A percentile compares a stretch with the other conserved stretches of the same genome.
These are phyloP conservation scores for Lactarius psammicola DNA, from an alignment of 768 basidiomycete genomes.

Conservation along the genomic window DNA sequence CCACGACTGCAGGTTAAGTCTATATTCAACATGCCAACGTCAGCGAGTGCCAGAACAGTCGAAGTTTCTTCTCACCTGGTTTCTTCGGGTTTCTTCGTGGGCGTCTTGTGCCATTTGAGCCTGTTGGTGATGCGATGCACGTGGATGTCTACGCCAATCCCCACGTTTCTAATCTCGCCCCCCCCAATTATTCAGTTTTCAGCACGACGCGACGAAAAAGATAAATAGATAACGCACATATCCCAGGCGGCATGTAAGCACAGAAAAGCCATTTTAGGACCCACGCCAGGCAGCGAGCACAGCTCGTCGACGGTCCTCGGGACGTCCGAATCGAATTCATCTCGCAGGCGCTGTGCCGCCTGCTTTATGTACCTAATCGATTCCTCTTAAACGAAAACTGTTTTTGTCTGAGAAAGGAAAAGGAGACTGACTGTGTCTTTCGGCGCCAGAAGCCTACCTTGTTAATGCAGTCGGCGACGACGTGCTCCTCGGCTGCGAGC, in stretches of 20 bases:
- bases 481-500: conserved; percentile 55
- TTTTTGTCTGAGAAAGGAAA: not conserved
- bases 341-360: conserved; percentile 63
- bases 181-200: not conserved
- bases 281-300: conserved; percentile 85
- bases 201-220: not conserved
- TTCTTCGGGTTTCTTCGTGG: conserved; percentile 83
- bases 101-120: conserved; percentile 85
- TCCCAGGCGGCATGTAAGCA: conserved; percentile 83
- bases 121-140: conserved; percentile 95
- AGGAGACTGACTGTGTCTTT: conserved; percentile 66
- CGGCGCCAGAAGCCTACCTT: conserved; percentile 94
- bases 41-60: not conserved
- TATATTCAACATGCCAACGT: conserved; percentile 30
- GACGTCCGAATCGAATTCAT: conserved; percentile 78
- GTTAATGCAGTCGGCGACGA: conserved; percentile 72
- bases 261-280: conserved; percentile 95
- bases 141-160: conserved; percentile 95
- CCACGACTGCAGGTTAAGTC: conserved; percentile 81
- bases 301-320: conserved; percentile 88
- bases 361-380: conserved; percentile 65
- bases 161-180: conserved; percentile 60
- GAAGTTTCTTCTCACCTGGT: conserved; percentile 54
- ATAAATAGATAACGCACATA: conserved; percentile 46
- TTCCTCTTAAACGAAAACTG: not conserved